A percentile compares a stretch with the other conserved stretches of the same genome.
Evolutionary conservation across 1,139 yeast genomes (phyloP).

Genomic region (Nakaseomyces sp.): DNA sequence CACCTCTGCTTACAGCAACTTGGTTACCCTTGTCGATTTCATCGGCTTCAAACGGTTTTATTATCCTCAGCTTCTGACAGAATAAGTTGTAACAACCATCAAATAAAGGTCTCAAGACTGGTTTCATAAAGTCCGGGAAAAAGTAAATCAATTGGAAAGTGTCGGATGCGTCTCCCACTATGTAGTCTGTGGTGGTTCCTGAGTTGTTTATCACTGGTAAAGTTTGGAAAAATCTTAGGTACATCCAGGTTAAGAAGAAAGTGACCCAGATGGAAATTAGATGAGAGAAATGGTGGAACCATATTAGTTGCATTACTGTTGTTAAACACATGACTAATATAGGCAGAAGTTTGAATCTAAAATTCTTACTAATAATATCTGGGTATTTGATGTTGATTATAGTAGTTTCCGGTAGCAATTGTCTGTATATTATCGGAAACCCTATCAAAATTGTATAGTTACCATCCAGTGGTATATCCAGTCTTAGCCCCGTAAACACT

Average conservation of each 20-base stretch:
- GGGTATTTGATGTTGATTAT: constrained; percentile 39
- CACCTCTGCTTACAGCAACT: constrained; percentile 48
- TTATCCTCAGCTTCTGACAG: constrained; percentile 45
- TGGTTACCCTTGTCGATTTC: constrained; percentile 66
- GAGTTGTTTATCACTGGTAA: constrained; percentile 27
- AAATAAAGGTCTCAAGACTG: constrained; percentile 48
- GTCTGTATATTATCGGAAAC: constrained; percentile 78
- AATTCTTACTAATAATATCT: constrained; percentile 52
- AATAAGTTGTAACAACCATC: constrained; percentile 43
- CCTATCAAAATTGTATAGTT: constrained; percentile 65
- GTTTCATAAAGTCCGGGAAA: constrained; percentile 56
- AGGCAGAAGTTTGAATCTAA: constrained; percentile 69
- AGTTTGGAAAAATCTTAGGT: constrained; percentile 64
- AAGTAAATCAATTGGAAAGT: constrained; percentile 77
- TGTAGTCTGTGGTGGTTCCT: constrained; percentile 12
- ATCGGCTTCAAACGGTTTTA: constrained; percentile 62
- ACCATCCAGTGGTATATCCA: constrained; percentile 50
- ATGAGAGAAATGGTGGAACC: constrained; percentile 43
- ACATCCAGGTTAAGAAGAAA: constrained; percentile 62
- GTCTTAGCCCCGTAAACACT: constrained; percentile 25
- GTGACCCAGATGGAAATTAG: constrained; percentile 60
- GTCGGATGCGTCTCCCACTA: constrained; percentile 78
- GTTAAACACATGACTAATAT: constrained; percentile 45
- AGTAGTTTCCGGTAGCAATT: constrained; percentile 81
- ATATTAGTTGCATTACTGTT: constrained; percentile 27